phyloP scores from a whole-genome alignment of 306 rosid species.

The Dryas drummondii region DNA sequence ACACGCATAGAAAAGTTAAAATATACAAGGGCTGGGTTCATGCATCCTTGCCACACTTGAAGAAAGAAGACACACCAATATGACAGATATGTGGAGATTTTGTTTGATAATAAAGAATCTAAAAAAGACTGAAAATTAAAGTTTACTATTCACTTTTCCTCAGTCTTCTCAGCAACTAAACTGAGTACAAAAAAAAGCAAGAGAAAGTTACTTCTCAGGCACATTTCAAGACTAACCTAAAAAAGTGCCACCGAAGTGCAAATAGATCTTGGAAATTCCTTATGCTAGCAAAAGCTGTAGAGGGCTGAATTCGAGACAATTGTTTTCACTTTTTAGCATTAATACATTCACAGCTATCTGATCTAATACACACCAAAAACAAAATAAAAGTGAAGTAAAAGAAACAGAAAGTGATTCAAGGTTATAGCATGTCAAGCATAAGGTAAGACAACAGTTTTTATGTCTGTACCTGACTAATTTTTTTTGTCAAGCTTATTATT shows the following conservation, averaged over 20 bases:
- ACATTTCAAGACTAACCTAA: background rate
- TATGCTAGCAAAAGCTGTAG: background rate
- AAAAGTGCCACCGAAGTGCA: background rate
- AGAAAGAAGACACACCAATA: background rate
- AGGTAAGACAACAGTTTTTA: background rate
- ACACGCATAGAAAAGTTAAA: background rate
- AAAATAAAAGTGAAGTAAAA: background rate
- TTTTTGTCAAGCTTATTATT: background rate
- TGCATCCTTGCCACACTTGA: background rate
- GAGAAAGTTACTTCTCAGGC: background rate
- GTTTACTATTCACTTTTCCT: background rate
- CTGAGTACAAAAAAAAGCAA: background rate
- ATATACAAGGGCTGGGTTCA: background rate
- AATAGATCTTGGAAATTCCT: background rate
- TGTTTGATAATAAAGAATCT: background rate
- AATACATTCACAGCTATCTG: background rate
- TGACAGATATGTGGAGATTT: background rate
- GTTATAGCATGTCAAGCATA: constrained; percentile 3
- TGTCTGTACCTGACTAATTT: background rate
- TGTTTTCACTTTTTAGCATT: background rate
- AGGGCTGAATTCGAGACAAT: background rate
- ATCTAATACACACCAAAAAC: background rate
- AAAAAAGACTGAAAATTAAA: background rate
- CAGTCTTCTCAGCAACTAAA: background rate
- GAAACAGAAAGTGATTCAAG: background rate